A percentile compares a stretch with the other conserved stretches of the same genome.
Evolutionary conservation across 306 rosid species (phyloP).

Genomic region (Elaeagnus macrophylla): DNA sequence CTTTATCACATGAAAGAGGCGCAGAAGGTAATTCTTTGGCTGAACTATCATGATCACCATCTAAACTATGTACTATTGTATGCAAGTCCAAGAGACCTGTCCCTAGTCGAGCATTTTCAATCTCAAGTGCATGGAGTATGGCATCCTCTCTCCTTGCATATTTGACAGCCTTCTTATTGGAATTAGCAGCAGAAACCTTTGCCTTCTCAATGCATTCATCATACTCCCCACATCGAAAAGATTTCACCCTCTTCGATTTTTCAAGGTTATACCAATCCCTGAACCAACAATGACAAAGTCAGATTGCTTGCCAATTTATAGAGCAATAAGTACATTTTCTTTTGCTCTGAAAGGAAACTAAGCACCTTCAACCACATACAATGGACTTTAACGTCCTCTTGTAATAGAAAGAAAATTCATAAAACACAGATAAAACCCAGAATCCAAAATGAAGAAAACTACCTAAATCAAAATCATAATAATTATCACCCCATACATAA

Average conservation of each 20-base stretch:
- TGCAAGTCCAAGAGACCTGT: conserved; percentile 39
- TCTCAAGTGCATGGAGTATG: conserved; percentile 91
- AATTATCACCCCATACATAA: background rate
- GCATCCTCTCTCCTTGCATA: conserved; percentile 99
- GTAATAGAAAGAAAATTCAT: background rate
- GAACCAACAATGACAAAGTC: conserved; percentile 28
- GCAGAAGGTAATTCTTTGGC: conserved; percentile 41
- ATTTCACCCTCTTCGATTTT: conserved; percentile 84
- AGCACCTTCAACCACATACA: background rate
- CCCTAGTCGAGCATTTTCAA: conserved; percentile 60
- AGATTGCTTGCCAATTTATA: conserved; percentile 18
- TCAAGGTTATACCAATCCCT: conserved; percentile 99
- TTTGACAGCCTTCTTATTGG: conserved; percentile 75
- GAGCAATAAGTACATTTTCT: background rate
- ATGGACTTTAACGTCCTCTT: background rate
- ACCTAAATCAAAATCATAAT: background rate
- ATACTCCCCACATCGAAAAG: conserved; percentile 95
- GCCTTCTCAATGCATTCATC: conserved; percentile 89
- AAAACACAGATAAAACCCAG: background rate
- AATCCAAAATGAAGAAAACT: background rate
- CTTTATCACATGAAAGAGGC: conserved; percentile 45
- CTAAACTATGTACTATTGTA: conserved; percentile 40
- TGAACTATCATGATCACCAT: conserved; percentile 34
- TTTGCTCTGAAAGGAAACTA: conserved; percentile 1
- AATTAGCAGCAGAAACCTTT: conserved; percentile 64